Conservation (phyloP, 345 rosid species). For the Lenwebbia sp. region DNA sequence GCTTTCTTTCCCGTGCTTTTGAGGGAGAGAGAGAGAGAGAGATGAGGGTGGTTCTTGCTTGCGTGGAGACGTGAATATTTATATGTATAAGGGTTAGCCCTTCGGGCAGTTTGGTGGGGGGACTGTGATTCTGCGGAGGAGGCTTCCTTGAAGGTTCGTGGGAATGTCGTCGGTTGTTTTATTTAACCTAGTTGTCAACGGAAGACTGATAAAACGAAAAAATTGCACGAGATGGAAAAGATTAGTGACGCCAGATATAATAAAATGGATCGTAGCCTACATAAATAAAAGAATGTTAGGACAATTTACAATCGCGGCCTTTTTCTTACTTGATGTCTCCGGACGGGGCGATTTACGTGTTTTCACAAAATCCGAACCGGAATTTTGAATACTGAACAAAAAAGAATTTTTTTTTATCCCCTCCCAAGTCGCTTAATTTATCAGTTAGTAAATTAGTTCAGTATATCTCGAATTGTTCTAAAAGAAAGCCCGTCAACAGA, state of each 20-base stretch:
- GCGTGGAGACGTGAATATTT: background rate
- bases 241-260: background rate
- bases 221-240: background rate
- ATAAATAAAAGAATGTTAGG: background rate
- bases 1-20: background rate
- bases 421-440: background rate
- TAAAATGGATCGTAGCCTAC: background rate
- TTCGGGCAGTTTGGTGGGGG: background rate
- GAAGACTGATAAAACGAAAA: background rate
- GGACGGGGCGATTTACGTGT: rapidly evolving
- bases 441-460: background rate
- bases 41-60: background rate
- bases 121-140: background rate
- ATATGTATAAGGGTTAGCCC: background rate
- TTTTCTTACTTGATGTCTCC: background rate
- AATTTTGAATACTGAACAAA: background rate
- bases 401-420: too few relatives aligned
- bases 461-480: background rate
- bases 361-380: background rate
- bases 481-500: background rate
- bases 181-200: background rate
- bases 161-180: background rate
- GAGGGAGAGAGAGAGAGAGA: background rate
- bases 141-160: background rate
- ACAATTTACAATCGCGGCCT: background rate